Evolutionary conservation across 306 rosid genomes (phyloP).

Genomic region (Cucurbita pepo): DNA sequence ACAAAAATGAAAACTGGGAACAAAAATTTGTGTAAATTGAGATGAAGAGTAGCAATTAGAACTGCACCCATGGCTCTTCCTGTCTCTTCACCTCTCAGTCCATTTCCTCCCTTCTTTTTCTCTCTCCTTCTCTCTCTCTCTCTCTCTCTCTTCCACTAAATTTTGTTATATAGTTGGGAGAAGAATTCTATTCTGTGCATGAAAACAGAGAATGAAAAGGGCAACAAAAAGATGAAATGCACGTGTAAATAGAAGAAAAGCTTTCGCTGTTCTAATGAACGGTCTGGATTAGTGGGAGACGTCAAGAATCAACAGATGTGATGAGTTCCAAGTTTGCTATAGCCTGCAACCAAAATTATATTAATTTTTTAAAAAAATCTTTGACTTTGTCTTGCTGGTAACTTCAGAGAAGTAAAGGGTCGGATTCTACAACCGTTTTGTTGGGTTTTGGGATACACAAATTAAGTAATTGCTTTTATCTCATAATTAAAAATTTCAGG

Average conservation of each 20-base stretch:
- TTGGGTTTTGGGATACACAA: neutral
- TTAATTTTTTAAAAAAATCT: neutral
- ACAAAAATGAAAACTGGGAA: conserved; percentile 34
- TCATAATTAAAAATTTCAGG: no score
- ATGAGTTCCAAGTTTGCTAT: neutral
- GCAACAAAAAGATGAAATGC: conserved; percentile 36
- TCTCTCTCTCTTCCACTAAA: conserved; percentile 5
- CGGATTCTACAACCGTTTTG: conserved; percentile 22
- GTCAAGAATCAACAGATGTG: conserved; percentile 27
- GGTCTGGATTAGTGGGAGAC: conserved; percentile 29
- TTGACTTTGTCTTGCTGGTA: conserved; percentile 18
- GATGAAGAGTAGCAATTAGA: conserved; percentile 27
- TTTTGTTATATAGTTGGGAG: conserved; percentile 42
- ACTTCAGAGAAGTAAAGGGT: conserved; percentile 14
- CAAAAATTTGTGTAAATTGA: conserved; percentile 20
- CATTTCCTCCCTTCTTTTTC: neutral
- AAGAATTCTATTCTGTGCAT: conserved; percentile 99
- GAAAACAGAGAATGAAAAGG: conserved; percentile 33
- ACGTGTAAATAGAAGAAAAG: conserved; percentile 47
- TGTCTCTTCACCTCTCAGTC: conserved; percentile 1
- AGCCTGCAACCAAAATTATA: neutral
- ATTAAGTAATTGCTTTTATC: neutral
- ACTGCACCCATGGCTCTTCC: conserved; percentile 30
- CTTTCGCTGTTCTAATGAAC: conserved; percentile 29
- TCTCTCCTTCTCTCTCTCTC: conserved; percentile 5